phyloP scores from a whole-genome alignment of 495 filamentous ascomycete species.

The Aspergillus sclerotioniger region DNA sequence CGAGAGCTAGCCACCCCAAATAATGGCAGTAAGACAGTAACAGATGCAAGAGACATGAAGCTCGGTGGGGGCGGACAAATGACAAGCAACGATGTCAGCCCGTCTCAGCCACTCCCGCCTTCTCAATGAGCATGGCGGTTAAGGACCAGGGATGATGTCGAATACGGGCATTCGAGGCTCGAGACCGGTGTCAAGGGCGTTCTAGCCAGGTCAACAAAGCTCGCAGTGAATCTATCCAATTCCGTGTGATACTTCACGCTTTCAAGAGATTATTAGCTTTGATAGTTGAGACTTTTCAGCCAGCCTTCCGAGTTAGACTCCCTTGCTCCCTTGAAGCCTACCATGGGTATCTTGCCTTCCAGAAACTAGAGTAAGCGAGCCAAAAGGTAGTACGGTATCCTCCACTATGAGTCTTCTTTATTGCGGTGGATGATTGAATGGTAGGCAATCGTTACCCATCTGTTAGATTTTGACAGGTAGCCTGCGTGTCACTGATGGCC shows the following conservation, averaged over 20 bases:
- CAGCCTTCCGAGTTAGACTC: not conserved
- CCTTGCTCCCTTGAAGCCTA: not conserved
- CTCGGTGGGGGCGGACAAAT: slow-evolving; percentile 2
- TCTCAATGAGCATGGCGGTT: not conserved
- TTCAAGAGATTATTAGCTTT: not conserved
- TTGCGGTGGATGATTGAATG: slow-evolving; percentile 1
- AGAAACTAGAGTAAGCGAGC: not conserved
- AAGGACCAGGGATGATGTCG: not conserved
- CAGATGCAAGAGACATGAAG: not conserved
- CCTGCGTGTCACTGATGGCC: not conserved
- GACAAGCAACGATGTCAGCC: slow-evolving; percentile 17
- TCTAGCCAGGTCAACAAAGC: slow-evolving; percentile 1
- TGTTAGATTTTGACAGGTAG: not conserved
- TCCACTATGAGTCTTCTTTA: not conserved
- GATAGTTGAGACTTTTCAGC: not conserved
- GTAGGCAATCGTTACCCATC: not conserved
- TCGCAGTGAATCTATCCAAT: not conserved
- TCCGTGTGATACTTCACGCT: not conserved
- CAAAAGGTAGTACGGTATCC: not conserved
- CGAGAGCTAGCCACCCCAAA: not conserved
- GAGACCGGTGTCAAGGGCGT: not conserved
- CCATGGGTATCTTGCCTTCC: not conserved
- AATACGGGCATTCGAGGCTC: not conserved
- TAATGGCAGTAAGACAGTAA: not conserved
- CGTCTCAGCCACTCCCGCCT: slow-evolving; percentile 19